Conservation (phyloP, 208 protist genomes). For the Tritrichomonas foetus region DNA sequence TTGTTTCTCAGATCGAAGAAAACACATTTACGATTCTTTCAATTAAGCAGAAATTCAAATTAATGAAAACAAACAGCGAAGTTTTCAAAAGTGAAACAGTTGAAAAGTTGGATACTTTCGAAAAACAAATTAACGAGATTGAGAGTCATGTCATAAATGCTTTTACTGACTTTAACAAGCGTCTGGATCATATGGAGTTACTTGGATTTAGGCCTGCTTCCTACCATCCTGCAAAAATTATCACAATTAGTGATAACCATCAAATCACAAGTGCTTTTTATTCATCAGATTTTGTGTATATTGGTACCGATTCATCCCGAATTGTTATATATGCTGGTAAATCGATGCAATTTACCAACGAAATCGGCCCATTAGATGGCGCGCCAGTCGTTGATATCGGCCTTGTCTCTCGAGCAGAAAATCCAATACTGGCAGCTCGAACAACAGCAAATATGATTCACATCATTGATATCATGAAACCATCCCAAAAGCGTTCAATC, state of each 20-base stretch:
- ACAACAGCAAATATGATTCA: neutral
- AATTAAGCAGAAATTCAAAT: neutral
- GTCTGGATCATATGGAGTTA: neutral
- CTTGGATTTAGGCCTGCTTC: neutral
- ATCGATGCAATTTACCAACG: neutral
- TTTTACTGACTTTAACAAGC: neutral
- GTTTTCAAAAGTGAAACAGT: neutral
- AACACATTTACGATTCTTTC: slow-evolving; percentile 23
- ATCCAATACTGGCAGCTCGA: neutral
- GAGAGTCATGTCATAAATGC: neutral
- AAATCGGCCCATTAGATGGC: neutral
- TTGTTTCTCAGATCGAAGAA: slow-evolving; percentile 13
- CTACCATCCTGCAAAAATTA: neutral
- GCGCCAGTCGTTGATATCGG: neutral
- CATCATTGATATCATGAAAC: neutral
- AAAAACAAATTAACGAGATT: neutral
- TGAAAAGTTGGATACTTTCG: neutral
- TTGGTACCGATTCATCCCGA: neutral
- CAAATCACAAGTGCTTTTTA: neutral
- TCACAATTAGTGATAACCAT: neutral
- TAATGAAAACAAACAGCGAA: neutral
- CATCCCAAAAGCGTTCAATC: neutral
- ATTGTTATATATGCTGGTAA: neutral
- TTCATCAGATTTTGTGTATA: neutral
- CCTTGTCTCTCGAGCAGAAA: neutral